These are phyloP conservation scores for Hortiboletus flavorubellus DNA, from an alignment of 768 basidiomycete genomes.

Conservation along the genomic window DNA sequence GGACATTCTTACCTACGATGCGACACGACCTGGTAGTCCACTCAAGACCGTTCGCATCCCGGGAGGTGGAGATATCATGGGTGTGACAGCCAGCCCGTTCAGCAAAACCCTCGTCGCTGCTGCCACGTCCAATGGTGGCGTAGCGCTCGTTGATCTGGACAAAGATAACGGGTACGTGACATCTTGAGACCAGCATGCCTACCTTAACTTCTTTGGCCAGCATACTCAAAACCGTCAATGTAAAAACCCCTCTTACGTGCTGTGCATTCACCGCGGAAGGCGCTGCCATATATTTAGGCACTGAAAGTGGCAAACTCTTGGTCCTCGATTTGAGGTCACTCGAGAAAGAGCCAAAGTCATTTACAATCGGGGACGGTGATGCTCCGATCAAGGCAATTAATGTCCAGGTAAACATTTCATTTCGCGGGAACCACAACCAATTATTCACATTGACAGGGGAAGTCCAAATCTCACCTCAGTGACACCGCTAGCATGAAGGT, in stretches of 20 bases:
- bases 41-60: conserved; percentile 48
- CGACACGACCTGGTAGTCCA: conserved; percentile 53
- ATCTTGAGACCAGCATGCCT: background rate
- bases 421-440: background rate
- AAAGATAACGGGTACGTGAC: conserved; percentile 64
- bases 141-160: conserved; percentile 66
- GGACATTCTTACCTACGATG: conserved; percentile 61
- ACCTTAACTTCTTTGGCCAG: conserved; percentile 32
- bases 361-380: conserved; percentile 48
- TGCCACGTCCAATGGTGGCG: conserved; percentile 49
- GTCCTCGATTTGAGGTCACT: conserved; percentile 60
- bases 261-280: conserved; percentile 69
- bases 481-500: conserved; percentile 4
- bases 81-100: conserved; percentile 66
- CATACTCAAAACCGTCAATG: conserved; percentile 53
- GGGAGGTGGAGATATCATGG: conserved; percentile 51
- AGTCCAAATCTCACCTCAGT: conserved; percentile 11
- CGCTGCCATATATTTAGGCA: conserved; percentile 62
- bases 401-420: conserved; percentile 47
- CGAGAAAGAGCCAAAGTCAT: conserved; percentile 59
- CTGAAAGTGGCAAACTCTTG: conserved; percentile 60
- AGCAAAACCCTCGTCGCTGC: conserved; percentile 69
- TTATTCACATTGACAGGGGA: conserved; percentile 10
- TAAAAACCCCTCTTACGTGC: conserved; percentile 55
- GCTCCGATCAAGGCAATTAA: conserved; percentile 49